Conservation (phyloP, 129 eudicot genomes). For the Lonicera japonica region DNA sequence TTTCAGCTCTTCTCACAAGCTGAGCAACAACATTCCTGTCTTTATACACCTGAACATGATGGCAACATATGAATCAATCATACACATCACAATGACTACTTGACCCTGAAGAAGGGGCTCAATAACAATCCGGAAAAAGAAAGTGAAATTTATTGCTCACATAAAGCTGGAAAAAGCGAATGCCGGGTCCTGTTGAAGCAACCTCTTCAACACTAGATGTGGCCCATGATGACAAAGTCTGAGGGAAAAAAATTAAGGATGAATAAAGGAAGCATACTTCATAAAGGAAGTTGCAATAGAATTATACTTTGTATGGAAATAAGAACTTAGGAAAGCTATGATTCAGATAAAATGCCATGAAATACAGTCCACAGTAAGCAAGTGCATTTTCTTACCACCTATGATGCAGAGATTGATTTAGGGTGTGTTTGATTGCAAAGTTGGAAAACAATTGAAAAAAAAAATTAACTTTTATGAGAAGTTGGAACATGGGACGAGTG, state of each 20-base stretch:
- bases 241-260: conserved; percentile 4
- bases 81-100: background rate
- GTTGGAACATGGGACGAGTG: too few relatives aligned
- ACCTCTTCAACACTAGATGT: conserved; percentile 98
- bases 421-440: too few relatives aligned
- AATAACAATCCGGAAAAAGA: background rate
- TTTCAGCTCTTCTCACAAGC: conserved; percentile 93
- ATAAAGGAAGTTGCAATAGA: background rate
- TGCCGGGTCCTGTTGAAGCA: conserved; percentile 91
- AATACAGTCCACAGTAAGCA: too few relatives aligned
- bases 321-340: background rate
- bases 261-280: background rate
- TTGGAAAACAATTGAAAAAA: too few relatives aligned
- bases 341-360: too few relatives aligned
- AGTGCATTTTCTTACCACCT: too few relatives aligned
- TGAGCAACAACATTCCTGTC: conserved; percentile 86
- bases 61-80: background rate
- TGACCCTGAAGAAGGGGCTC: background rate
- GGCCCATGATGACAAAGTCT: conserved; percentile 90
- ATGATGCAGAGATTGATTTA: too few relatives aligned
- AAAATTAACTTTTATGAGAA: too few relatives aligned
- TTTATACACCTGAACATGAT: conserved; percentile 66
- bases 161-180: conserved; percentile 95
- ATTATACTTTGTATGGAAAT: background rate
- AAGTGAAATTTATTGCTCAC: conserved; percentile 36